phyloP scores from a whole-genome alignment of 257 asterid genomes.

The Gentiana dahurica region DNA sequence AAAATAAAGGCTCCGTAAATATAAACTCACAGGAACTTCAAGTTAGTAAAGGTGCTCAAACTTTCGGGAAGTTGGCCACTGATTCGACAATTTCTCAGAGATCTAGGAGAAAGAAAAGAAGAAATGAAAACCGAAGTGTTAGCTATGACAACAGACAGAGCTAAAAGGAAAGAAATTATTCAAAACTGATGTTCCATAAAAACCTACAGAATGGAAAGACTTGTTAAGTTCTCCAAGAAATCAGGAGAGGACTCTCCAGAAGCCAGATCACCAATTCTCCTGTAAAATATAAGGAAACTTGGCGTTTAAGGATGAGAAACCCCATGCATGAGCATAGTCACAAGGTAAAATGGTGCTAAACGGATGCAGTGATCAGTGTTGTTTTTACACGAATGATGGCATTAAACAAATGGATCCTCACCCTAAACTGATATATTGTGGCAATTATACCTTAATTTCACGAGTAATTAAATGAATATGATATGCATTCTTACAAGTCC shows the following conservation, averaged over 20 bases:
- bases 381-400: too few species aligned
- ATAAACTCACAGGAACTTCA: slow-evolving; percentile 32
- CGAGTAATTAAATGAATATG: neutral
- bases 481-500: slow-evolving; percentile 34
- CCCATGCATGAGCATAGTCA: neutral
- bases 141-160: neutral
- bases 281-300: neutral
- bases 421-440: too few species aligned
- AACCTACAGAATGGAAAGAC: slow-evolving; percentile 50
- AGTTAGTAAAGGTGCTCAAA: slow-evolving; percentile 34
- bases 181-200: neutral
- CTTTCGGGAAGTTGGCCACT: slow-evolving; percentile 36
- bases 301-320: neutral
- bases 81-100: slow-evolving; percentile 47
- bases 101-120: slow-evolving; percentile 22
- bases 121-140: neutral
- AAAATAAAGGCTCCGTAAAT: too few species aligned
- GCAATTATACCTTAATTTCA: too few species aligned
- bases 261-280: slow-evolving; percentile 54
- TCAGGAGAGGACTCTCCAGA: slow-evolving; percentile 32
- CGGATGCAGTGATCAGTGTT: too few species aligned
- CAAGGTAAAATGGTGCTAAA: too few species aligned
- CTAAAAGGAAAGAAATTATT: neutral
- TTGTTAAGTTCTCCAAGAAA: slow-evolving; percentile 37
- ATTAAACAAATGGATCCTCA: too few species aligned